Percentiles rank a stretch among this genome's conserved stretches.
These are phyloP conservation scores for Tubosaeta sp. DNA, from an alignment of 768 basidiomycete genomes.

Conservation along the genomic window DNA sequence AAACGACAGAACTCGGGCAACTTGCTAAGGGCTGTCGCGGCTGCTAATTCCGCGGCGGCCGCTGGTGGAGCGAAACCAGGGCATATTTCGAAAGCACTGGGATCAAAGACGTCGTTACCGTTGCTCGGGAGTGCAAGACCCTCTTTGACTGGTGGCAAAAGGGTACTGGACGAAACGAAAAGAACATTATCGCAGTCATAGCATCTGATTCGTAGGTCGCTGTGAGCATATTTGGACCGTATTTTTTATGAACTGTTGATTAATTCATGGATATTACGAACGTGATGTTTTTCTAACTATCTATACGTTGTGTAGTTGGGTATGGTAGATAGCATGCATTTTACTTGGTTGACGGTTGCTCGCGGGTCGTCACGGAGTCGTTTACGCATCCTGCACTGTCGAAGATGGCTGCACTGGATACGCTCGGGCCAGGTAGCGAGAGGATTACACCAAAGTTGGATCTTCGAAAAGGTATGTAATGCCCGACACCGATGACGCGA, in stretches of 20 bases:
- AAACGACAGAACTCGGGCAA: slow-evolving; percentile 52
- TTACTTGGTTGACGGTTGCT: too few relatives aligned
- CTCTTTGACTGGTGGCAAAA: slow-evolving; percentile 43
- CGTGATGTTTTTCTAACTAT: background rate
- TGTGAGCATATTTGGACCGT: background rate
- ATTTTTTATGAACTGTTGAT: background rate
- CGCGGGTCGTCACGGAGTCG: too few relatives aligned
- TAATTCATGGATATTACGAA: background rate
- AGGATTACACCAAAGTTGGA: too few relatives aligned
- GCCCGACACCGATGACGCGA: too few relatives aligned
- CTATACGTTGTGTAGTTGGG: slow-evolving; percentile 2
- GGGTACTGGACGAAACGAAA: slow-evolving; percentile 47
- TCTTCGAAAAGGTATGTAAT: too few relatives aligned
- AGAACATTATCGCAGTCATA: slow-evolving; percentile 13
- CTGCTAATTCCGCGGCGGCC: slow-evolving; percentile 42
- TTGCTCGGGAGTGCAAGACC: slow-evolving; percentile 30
- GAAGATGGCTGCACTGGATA: too few relatives aligned
- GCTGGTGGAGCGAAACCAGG: slow-evolving; percentile 19
- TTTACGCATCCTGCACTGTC: too few relatives aligned
- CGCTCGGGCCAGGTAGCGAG: too few relatives aligned
- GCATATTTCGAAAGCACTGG: slow-evolving; percentile 7
- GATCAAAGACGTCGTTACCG: slow-evolving; percentile 9
- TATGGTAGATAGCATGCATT: too few relatives aligned
- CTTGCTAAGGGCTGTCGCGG: slow-evolving; percentile 55
- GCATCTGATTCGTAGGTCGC: too few relatives aligned